phyloP scores from a whole-genome alignment of 352 stramenopile genomes.

The Elongisporangium prolatum region DNA sequence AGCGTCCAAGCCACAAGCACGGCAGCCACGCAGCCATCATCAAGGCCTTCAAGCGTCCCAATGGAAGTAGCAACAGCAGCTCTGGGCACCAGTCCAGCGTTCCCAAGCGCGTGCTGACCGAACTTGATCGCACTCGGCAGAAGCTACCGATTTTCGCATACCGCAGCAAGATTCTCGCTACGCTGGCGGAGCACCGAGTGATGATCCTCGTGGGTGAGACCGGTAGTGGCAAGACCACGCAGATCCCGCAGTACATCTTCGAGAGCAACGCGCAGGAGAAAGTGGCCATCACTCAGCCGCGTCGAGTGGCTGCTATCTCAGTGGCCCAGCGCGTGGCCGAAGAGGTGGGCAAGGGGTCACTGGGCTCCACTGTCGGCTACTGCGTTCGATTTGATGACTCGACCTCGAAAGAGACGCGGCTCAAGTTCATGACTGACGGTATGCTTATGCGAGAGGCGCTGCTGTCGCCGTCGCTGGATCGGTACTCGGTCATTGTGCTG shows the following conservation, averaged over 20 bases:
- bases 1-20: neutral
- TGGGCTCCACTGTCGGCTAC: conserved; percentile 86
- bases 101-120: conserved; percentile 11
- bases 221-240: conserved; percentile 89
- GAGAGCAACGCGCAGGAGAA: conserved; percentile 43
- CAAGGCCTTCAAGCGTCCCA: conserved; percentile 2
- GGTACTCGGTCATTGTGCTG: conserved; percentile 81
- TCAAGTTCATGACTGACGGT: conserved; percentile 94
- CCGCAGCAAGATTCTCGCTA: conserved; percentile 61
- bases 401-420: conserved; percentile 74
- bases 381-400: conserved; percentile 94
- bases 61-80: conserved; percentile 6
- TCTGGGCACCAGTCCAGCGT: conserved; percentile 1
- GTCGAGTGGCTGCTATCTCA: conserved; percentile 77
- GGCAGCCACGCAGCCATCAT: neutral
- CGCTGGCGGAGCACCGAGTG: conserved; percentile 59
- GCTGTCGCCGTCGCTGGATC: conserved; percentile 60
- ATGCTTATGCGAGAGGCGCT: conserved; percentile 90
- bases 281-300: conserved; percentile 81
- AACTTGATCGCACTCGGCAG: conserved; percentile 57
- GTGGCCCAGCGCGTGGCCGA: conserved; percentile 79
- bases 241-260: conserved; percentile 87
- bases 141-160: conserved; percentile 72
- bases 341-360: conserved; percentile 37
- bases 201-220: conserved; percentile 89